Base-by-base conservation (phyloP, 305 asterid species). In the Lippia alba region DNA sequence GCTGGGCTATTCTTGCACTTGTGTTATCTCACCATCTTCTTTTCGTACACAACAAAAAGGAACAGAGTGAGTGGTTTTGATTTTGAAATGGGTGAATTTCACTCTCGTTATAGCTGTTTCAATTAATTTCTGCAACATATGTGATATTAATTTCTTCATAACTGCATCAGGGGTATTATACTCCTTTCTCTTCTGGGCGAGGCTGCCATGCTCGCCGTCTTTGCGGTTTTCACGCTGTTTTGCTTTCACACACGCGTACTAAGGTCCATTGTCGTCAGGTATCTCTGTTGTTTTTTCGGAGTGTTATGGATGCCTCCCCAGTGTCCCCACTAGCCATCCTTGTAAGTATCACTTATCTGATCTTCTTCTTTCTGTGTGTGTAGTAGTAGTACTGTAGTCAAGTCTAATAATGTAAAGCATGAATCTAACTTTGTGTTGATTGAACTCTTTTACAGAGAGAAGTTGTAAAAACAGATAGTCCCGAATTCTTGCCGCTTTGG, bases 291-390 rank as follows among this genome's bases (percentile, higher is more conserved):
- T 1, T 20, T 85, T 45, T 85, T 83, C 91, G 96, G n/a, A 73
- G 86, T 59, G 56, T 82, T 14, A 84, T 91, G 85, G 87, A 91
- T n/a, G 87, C 61, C 24, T 72, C 97, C 9, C 97, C 97, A 8
- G 87, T 58, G 18, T 72, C 97, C 9, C 97, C 97, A 8, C 84
- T 91, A 0, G 74, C 96, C 67, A 70, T 91, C 64, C 20, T 89
- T 76, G 90, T 86, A 86, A 66, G 85, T 68, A 8, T 12, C 53
- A 60, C 20, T 3, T 5, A 16, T 65, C 61, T n/a, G n/a, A n/a
- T 46, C 56, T n/a, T 1, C 57, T 11, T 44, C 49, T 44, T 14
- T 44, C 49, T 44, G 49, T 44, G 49, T 44, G 49, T 44, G 20
- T 19, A 9, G 65, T n/a, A n/a, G n/a, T n/a, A n/a, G n/a, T n/a